Evolutionary conservation across 352 stramenopile species (phyloP).

Genomic region (Lagenidium sp.): DNA sequence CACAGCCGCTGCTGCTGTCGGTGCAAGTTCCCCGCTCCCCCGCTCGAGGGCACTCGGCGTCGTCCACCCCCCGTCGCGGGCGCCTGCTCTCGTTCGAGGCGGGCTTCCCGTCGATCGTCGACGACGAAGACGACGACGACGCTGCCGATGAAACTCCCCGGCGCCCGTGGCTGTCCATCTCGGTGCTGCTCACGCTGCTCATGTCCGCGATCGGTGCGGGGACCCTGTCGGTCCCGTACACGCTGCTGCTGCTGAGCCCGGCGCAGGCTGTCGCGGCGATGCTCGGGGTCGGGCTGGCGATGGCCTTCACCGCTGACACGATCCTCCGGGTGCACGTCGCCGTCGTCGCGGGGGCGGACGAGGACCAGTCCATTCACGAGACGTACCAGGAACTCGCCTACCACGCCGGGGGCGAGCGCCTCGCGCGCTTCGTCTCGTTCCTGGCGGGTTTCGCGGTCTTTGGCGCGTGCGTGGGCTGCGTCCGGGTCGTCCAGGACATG

Average conservation of each 20-base stretch:
- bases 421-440: slow-evolving; percentile 42
- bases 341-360: slow-evolving; percentile 17
- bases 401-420: slow-evolving; percentile 33
- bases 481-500: slow-evolving; percentile 68
- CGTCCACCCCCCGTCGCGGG: slow-evolving; percentile 2
- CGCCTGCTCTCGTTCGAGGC: slow-evolving; percentile 12
- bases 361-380: slow-evolving; percentile 30
- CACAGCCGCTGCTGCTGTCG: slow-evolving; percentile 8
- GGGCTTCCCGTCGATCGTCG: slow-evolving; percentile 15
- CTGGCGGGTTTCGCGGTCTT: slow-evolving; percentile 69
- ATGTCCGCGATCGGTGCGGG: slow-evolving; percentile 15
- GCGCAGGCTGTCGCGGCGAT: slow-evolving; percentile 32
- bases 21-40: neutral
- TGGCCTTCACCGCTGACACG: slow-evolving; percentile 64
- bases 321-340: slow-evolving; percentile 55
- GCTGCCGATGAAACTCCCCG: neutral
- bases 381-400: slow-evolving; percentile 63
- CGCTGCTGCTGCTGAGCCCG: slow-evolving; percentile 51
- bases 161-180: slow-evolving; percentile 7
- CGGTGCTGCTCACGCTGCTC: slow-evolving; percentile 15
- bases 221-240: slow-evolving; percentile 38
- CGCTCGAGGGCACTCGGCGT: slow-evolving; percentile 2
- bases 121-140: slow-evolving; percentile 6
- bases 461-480: slow-evolving; percentile 62
- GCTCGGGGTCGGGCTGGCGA: slow-evolving; percentile 37